These are phyloP conservation scores for Yarrowia osloensis DNA, from an alignment of 805 yeast species.

Conservation along the genomic window DNA sequence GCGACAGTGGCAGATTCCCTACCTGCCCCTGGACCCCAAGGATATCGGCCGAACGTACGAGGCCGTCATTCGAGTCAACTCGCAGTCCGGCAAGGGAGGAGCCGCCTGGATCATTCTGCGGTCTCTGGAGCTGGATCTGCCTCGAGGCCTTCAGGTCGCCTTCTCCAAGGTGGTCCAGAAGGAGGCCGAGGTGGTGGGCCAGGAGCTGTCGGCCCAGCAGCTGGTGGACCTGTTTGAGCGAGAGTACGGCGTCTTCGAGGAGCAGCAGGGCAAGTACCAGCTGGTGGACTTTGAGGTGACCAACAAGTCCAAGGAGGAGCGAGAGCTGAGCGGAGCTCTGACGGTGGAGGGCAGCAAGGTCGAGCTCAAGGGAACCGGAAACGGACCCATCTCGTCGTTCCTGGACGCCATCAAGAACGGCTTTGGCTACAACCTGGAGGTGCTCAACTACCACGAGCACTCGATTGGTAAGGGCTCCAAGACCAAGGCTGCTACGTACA, in stretches of 20 bases:
- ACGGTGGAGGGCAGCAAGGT: slow-evolving; percentile 48
- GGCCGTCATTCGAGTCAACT: slow-evolving; percentile 86
- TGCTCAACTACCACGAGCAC: slow-evolving; percentile 74
- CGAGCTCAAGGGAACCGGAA: slow-evolving; percentile 62
- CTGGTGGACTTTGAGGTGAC: slow-evolving; percentile 52
- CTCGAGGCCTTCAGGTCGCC: slow-evolving; percentile 76
- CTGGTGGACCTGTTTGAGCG: slow-evolving; percentile 64
- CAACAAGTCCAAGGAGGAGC: slow-evolving; percentile 48
- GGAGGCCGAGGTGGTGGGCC: slow-evolving; percentile 68
- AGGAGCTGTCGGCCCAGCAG: slow-evolving; percentile 67
- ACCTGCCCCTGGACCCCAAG: slow-evolving; percentile 79
- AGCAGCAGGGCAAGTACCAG: slow-evolving; percentile 39
- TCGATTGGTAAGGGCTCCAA: slow-evolving; percentile 72
- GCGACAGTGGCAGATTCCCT: slow-evolving; percentile 70
- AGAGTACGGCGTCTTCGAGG: slow-evolving; percentile 52
- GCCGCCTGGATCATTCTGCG: slow-evolving; percentile 84
- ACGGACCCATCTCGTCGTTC: slow-evolving; percentile 82
- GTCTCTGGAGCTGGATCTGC: slow-evolving; percentile 74
- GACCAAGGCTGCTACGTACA: slow-evolving; percentile 77
- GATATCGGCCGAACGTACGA: slow-evolving; percentile 89
- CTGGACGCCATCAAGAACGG: slow-evolving; percentile 57
- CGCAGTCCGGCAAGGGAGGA: slow-evolving; percentile 88
- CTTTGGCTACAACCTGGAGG: slow-evolving; percentile 56
- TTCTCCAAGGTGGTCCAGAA: slow-evolving; percentile 71
- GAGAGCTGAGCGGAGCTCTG: slow-evolving; percentile 53